phyloP scores from a whole-genome alignment of 2,329 filamentous ascomycete species.

The Emmonsia crescens region DNA sequence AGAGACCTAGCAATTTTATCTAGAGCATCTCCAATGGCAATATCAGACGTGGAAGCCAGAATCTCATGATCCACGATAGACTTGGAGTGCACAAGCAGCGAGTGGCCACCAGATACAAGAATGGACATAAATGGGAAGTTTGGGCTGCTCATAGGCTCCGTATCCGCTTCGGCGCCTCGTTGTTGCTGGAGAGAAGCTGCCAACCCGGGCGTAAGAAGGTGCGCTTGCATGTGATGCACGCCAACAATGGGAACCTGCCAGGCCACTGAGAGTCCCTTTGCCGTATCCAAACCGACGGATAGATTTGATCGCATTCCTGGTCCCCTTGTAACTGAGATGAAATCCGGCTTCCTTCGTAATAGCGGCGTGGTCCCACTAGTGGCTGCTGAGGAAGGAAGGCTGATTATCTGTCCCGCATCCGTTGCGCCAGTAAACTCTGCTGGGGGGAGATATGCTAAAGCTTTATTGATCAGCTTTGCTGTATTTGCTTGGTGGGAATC shows the following conservation, averaged over 20 bases:
- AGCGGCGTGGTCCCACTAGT: constrained; percentile 15
- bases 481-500: constrained; percentile 64
- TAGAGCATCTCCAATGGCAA: constrained; percentile 79
- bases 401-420: not conserved
- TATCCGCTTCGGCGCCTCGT: not conserved
- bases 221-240: constrained; percentile 96
- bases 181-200: constrained; percentile 47
- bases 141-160: constrained; percentile 28
- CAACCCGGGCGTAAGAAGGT: constrained; percentile 78
- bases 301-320: constrained; percentile 80
- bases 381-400: not conserved
- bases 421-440: not conserved
- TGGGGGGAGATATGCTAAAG: constrained; percentile 46
- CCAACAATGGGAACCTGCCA: constrained; percentile 75
- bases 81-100: constrained; percentile 67
- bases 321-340: constrained; percentile 80
- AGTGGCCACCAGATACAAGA: constrained; percentile 86
- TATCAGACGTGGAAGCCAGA: constrained; percentile 62
- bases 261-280: constrained; percentile 75
- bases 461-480: constrained; percentile 54
- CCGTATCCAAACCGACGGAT: constrained; percentile 65
- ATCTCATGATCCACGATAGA: constrained; percentile 59
- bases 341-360: constrained; percentile 52
- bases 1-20: constrained; percentile 77
- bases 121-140: constrained; percentile 77